A percentile compares a stretch with the other conserved stretches of the same genome.
Evolutionary conservation across 139 green algal species (phyloP).

Genomic region (Pycnococcus provasolii): DNA sequence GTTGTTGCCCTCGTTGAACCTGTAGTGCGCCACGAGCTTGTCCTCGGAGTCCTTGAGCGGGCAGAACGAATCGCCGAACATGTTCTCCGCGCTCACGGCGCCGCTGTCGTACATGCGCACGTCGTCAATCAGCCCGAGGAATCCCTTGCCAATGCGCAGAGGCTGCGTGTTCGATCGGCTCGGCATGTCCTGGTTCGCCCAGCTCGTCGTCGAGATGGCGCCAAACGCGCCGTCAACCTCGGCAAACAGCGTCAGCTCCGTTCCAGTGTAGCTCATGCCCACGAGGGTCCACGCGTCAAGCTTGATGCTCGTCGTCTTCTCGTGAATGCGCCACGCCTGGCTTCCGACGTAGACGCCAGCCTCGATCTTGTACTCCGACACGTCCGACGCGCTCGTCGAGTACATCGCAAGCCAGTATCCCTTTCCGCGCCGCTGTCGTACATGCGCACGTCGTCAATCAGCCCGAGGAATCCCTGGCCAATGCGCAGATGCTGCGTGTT

Average conservation of each 20-base stretch:
- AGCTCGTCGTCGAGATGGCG: neutral
- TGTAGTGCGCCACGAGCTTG: constrained; percentile 27
- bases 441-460: constrained; percentile 28
- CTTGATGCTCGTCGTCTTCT: neutral
- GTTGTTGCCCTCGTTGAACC: constrained; percentile 25
- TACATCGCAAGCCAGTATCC: constrained; percentile 28
- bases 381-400: neutral
- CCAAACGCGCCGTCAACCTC: too few relatives aligned
- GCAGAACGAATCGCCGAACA: constrained; percentile 1
- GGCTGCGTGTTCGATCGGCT: constrained; percentile 19
- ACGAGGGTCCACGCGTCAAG: constrained; percentile 6
- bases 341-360: constrained; percentile 26
- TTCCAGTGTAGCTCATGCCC: constrained; percentile 21
- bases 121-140: constrained; percentile 21
- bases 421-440: constrained; percentile 18
- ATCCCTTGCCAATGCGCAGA: constrained; percentile 26
- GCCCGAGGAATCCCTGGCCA: too few relatives aligned
- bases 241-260: constrained; percentile 20
- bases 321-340: constrained; percentile 19
- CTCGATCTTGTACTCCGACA: constrained; percentile 18
- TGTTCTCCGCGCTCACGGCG: neutral
- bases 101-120: constrained; percentile 18
- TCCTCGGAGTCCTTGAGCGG: neutral
- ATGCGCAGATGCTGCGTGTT: too few relatives aligned
- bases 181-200: constrained; percentile 8